phyloP scores from a whole-genome alignment of 805 yeast species.

The Candida berthetii region DNA sequence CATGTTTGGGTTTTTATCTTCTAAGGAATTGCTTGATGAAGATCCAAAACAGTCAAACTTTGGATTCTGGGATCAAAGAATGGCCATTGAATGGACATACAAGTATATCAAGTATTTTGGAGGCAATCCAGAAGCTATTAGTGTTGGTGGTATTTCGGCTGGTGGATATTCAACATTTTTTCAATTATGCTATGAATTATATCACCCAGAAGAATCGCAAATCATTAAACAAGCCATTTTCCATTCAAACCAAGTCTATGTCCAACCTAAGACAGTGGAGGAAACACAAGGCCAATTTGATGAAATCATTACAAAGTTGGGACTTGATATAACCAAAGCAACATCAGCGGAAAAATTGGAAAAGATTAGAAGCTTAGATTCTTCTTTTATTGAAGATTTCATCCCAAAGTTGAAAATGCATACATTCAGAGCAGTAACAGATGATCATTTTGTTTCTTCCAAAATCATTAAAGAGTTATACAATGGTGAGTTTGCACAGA shows the following conservation, averaged over 20 bases:
- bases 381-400: slow-evolving; percentile 14
- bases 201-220: slow-evolving; percentile 31
- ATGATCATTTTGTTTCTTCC: slow-evolving; percentile 27
- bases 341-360: slow-evolving; percentile 15
- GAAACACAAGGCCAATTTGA: slow-evolving; percentile 31
- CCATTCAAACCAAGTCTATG: slow-evolving; percentile 29
- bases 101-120: slow-evolving; percentile 36
- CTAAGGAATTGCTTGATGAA: slow-evolving; percentile 27
- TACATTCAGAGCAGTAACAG: slow-evolving; percentile 35
- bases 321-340: slow-evolving; percentile 7
- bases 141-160: slow-evolving; percentile 41
- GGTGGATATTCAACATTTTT: slow-evolving; percentile 37
- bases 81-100: slow-evolving; percentile 40
- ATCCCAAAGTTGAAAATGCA: slow-evolving; percentile 20
- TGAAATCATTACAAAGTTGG: slow-evolving; percentile 23
- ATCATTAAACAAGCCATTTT: slow-evolving; percentile 30
- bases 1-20: slow-evolving; percentile 29
- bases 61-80: slow-evolving; percentile 41
- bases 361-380: slow-evolving; percentile 14
- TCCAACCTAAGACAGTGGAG: slow-evolving; percentile 31
- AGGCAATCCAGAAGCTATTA: slow-evolving; percentile 35
- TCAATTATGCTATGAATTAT: slow-evolving; percentile 35
- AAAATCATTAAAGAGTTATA: slow-evolving; percentile 24
- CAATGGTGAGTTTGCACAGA: slow-evolving; percentile 21
- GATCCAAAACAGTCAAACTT: slow-evolving; percentile 24